Evolutionary conservation across 2,329 filamentous ascomycete genomes (phyloP).

Genomic region (Raffaelea arxii): DNA sequence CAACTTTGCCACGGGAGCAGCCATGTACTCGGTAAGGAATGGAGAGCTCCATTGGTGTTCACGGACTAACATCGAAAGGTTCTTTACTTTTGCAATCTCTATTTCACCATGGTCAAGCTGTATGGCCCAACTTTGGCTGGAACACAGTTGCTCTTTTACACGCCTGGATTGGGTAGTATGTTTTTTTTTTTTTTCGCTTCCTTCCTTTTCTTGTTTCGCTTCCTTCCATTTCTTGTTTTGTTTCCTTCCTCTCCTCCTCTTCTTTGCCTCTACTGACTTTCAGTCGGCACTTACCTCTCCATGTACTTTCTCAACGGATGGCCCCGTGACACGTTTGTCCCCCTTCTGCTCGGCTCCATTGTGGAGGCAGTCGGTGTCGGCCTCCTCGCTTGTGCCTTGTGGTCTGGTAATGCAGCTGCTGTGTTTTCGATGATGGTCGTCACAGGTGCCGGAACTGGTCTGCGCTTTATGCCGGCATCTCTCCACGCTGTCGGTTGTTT

Average conservation of each 20-base stretch:
- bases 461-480: constrained; percentile 52
- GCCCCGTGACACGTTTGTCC: constrained; percentile 51
- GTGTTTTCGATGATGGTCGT: constrained; percentile 61
- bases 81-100: constrained; percentile 6
- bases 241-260: too few relatives aligned
- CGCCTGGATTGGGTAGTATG: constrained; percentile 50
- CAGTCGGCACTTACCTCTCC: constrained; percentile 45
- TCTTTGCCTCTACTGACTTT: background rate
- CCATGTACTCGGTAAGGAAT: constrained; percentile 34
- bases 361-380: constrained; percentile 49
- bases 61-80: constrained; percentile 22
- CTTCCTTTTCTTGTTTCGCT: too few relatives aligned
- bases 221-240: too few relatives aligned
- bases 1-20: constrained; percentile 50
- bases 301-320: constrained; percentile 50
- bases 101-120: constrained; percentile 16
- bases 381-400: constrained; percentile 47
- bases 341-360: constrained; percentile 45
- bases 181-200: too few relatives aligned
- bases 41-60: background rate
- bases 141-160: constrained; percentile 50
- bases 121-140: constrained; percentile 37
- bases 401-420: constrained; percentile 27
- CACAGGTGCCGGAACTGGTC: constrained; percentile 50
- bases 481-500: constrained; percentile 56